Percentiles rank a stretch among this genome's conserved stretches.
Conservation (phyloP, 768 basidiomycete species). For the Fomitopsis serialis region DNA sequence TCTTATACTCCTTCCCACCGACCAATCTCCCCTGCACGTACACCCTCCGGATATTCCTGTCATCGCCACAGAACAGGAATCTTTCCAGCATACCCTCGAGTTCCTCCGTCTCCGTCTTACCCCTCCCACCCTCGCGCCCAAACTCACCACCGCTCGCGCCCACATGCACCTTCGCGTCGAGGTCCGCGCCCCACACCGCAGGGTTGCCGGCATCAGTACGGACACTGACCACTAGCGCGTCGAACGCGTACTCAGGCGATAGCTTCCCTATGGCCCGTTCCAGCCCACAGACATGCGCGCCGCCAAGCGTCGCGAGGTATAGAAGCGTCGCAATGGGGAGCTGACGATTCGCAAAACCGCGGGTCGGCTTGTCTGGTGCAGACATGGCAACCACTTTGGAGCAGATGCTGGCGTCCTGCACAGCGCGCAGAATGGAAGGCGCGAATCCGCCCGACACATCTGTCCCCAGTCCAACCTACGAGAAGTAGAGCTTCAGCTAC, state of each 20-base stretch:
- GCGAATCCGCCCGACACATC: slow-evolving; percentile 88
- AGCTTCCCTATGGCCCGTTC: slow-evolving; percentile 72
- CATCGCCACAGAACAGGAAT: slow-evolving; percentile 84
- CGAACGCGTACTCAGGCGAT: slow-evolving; percentile 78
- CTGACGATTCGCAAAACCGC: slow-evolving; percentile 48
- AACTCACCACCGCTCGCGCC: slow-evolving; percentile 6
- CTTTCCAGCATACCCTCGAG: slow-evolving; percentile 67
- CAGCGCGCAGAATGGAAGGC: slow-evolving; percentile 68
- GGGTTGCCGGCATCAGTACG: slow-evolving; percentile 48
- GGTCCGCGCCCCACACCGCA: slow-evolving; percentile 47
- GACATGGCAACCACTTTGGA: slow-evolving; percentile 71
- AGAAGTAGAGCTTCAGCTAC: not conserved
- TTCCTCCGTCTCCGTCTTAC: slow-evolving; percentile 22
- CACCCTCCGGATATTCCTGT: slow-evolving; percentile 75
- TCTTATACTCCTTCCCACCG: slow-evolving; percentile 52
- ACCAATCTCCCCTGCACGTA: slow-evolving; percentile 79
- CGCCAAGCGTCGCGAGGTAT: slow-evolving; percentile 89
- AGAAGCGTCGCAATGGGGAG: slow-evolving; percentile 72
- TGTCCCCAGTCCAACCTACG: slow-evolving; percentile 89
- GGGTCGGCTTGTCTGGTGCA: slow-evolving; percentile 7
- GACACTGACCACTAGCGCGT: slow-evolving; percentile 74
- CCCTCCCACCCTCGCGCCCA: slow-evolving; percentile 20
- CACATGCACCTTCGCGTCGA: slow-evolving; percentile 21
- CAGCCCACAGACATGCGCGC: slow-evolving; percentile 77
- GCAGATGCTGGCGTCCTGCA: slow-evolving; percentile 74